Evolutionary conservation across 768 basidiomycete species (phyloP).

Genomic region (Lepiota subincarnata): DNA sequence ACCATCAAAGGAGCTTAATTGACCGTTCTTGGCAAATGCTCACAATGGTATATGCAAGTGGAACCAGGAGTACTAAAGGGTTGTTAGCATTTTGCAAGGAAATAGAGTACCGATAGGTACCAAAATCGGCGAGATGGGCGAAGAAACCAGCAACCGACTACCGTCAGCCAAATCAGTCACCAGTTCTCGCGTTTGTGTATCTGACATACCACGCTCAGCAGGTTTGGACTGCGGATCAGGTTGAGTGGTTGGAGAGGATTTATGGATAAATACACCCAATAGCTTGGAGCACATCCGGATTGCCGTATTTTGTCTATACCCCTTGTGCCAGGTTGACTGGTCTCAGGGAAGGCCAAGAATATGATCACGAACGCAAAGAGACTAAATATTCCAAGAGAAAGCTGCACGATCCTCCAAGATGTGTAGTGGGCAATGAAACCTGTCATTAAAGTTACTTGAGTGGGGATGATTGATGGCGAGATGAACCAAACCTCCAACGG

Average conservation of each 20-base stretch:
- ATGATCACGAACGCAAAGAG: conserved; percentile 37
- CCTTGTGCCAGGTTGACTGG: conserved; percentile 54
- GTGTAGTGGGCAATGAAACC: conserved; percentile 21
- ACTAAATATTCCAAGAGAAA: conserved; percentile 36
- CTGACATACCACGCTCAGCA: conserved; percentile 28
- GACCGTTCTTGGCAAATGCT: not conserved
- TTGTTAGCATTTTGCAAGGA: too few relatives aligned
- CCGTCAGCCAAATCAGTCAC: not conserved
- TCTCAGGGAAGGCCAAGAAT: conserved; percentile 53
- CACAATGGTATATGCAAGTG: conserved; percentile 26
- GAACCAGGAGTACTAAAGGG: conserved; percentile 6
- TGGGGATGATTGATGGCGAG: not conserved
- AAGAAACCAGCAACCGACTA: conserved; percentile 20
- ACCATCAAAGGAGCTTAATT: not conserved
- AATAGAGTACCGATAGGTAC: conserved; percentile 19
- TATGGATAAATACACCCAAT: conserved; percentile 34
- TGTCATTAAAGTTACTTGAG: not conserved
- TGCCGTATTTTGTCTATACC: conserved; percentile 44
- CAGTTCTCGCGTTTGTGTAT: not conserved
- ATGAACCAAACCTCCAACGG: conserved; percentile 38
- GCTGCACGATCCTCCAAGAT: conserved; percentile 65
- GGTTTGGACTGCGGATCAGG: conserved; percentile 52
- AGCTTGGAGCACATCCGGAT: conserved; percentile 16
- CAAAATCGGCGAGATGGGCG: conserved; percentile 30
- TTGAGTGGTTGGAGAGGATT: conserved; percentile 50